These are phyloP conservation scores for Dothidotthia symphoricarpi DNA, from an alignment of 2,329 filamentous ascomycete genomes.

Conservation along the genomic window DNA sequence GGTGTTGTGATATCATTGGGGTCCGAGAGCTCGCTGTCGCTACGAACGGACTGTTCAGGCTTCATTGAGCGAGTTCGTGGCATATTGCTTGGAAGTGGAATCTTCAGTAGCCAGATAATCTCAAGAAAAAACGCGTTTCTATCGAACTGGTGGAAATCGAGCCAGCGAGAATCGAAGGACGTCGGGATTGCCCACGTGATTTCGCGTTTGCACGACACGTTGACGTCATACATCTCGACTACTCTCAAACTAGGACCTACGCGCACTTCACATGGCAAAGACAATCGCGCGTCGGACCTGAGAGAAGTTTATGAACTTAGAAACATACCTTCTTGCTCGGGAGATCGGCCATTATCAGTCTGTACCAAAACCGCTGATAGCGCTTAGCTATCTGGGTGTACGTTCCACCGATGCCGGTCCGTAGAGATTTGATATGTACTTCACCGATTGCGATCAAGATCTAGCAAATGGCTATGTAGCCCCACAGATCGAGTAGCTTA, in stretches of 20 bases:
- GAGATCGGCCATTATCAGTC: no score
- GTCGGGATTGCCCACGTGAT: background rate
- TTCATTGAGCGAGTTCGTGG: constrained; percentile 16
- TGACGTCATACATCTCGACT: constrained; percentile 4
- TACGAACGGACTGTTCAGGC: background rate
- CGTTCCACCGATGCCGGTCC: no score
- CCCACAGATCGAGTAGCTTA: constrained; percentile 42
- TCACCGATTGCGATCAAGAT: constrained; percentile 66
- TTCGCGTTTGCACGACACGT: constrained; percentile 1
- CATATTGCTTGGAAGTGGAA: constrained; percentile 7
- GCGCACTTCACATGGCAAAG: no score
- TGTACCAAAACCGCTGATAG: constrained; percentile 53
- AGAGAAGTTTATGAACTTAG: no score
- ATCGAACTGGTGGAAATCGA: background rate
- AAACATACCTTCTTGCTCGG: no score
- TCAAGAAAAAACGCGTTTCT: background rate
- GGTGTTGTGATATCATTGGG: constrained; percentile 10
- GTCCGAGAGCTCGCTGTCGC: constrained; percentile 10
- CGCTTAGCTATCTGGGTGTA: no score
- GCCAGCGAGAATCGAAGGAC: background rate
- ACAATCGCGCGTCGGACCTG: no score
- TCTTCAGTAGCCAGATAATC: background rate
- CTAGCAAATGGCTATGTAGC: constrained; percentile 40
- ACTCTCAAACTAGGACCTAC: no score
- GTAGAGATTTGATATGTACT: constrained; percentile 59